Percentiles rank a stretch among this genome's conserved stretches.
Conservation (phyloP, 2,329 filamentous ascomycete genomes). For the Celoporthe dispersa region DNA sequence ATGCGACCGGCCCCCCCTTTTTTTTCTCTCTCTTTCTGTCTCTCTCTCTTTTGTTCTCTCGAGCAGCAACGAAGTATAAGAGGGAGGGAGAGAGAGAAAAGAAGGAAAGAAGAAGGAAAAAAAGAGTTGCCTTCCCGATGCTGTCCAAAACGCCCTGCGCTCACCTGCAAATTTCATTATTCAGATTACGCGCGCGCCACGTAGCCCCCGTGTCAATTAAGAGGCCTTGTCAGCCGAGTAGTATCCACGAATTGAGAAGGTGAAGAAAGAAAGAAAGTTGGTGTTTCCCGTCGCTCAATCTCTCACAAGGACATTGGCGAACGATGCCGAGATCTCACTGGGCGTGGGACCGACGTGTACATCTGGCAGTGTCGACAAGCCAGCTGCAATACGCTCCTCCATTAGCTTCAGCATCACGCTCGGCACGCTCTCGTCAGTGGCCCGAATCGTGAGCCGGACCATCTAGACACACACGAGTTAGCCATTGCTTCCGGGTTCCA, state of each 20-base stretch:
- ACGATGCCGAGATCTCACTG: constrained; percentile 58
- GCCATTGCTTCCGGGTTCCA: constrained; percentile 10
- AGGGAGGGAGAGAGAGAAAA: not conserved
- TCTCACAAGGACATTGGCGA: constrained; percentile 60
- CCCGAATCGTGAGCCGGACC: constrained; percentile 91
- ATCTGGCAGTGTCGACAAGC: constrained; percentile 49
- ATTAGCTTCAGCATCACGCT: constrained; percentile 80
- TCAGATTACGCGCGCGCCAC: not conserved
- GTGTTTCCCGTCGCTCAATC: constrained; percentile 28
- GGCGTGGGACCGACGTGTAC: constrained; percentile 47
- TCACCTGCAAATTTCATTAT: constrained; percentile 10
- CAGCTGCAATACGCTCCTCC: constrained; percentile 76
- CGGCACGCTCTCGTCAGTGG: constrained; percentile 89
- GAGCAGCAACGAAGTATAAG: not conserved
- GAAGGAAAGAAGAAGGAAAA: not conserved
- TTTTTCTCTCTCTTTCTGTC: not conserved
- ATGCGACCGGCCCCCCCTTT: not conserved
- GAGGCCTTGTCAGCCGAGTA: not conserved
- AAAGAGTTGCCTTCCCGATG: constrained; percentile 17
- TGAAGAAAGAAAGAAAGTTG: not conserved
- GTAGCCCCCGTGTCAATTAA: constrained; percentile 11
- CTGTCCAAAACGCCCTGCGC: constrained; percentile 29
- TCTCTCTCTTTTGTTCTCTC: not conserved
- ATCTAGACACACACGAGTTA: constrained; percentile 62
- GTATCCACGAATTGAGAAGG: constrained; percentile 7